Conservation (phyloP, 495 filamentous ascomycete genomes). For the Terfezia claveryi region DNA sequence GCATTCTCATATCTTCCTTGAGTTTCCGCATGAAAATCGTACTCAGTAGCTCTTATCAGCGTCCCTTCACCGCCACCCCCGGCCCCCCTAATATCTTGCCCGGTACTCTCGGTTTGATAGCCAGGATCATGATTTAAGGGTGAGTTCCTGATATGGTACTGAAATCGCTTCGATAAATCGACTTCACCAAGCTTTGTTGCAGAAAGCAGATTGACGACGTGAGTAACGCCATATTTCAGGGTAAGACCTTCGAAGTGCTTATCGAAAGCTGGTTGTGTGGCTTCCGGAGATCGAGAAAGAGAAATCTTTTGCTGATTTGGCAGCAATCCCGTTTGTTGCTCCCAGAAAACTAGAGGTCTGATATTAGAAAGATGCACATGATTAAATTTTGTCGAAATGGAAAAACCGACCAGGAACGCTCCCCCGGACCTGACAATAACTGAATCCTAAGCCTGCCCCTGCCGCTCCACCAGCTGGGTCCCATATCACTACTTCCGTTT, state of each 20-base stretch:
- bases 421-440: slow-evolving; percentile 78
- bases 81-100: not conserved
- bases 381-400: not conserved
- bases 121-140: slow-evolving; percentile 31
- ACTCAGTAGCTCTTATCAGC: slow-evolving; percentile 58
- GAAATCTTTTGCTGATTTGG: slow-evolving; percentile 90
- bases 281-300: slow-evolving; percentile 69
- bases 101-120: slow-evolving; percentile 8
- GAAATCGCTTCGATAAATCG: slow-evolving; percentile 56
- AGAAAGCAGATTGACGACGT: slow-evolving; percentile 81
- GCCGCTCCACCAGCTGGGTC: slow-evolving; percentile 31
- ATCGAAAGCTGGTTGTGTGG: slow-evolving; percentile 85
- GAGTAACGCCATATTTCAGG: slow-evolving; percentile 65
- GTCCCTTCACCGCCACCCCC: slow-evolving; percentile 3
- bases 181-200: slow-evolving; percentile 62
- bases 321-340: slow-evolving; percentile 67
- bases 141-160: slow-evolving; percentile 50
- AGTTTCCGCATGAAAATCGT: slow-evolving; percentile 89
- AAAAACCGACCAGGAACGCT: slow-evolving; percentile 41
- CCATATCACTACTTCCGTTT: slow-evolving; percentile 46
- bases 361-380: not conserved
- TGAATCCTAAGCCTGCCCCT: slow-evolving; percentile 48
- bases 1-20: slow-evolving; percentile 81
- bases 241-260: slow-evolving; percentile 75
- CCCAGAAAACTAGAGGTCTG: slow-evolving; percentile 56